Evolutionary conservation across 2,329 filamentous ascomycete species (phyloP), one percentile per base, ranked within the genome.

Genomic region (Cercospora zeae-maydis): DNA sequence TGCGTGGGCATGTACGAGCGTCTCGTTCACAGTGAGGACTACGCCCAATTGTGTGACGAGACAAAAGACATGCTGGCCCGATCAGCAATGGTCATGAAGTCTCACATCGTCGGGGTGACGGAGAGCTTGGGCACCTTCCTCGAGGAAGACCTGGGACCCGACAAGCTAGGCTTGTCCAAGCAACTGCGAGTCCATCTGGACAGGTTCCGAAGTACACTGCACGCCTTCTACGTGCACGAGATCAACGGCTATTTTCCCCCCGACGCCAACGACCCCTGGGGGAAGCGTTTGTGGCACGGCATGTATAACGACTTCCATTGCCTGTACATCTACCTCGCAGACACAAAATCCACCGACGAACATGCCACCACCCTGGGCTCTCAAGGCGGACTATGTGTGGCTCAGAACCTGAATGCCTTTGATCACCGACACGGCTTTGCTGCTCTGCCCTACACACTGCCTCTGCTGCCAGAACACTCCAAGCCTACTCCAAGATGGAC

Each of bases 1-100:
- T 92, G 90, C 71, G 88, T 89, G 36, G 91, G 90, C 47, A 92
- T 93, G 90, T 84, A 83, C 63, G 84, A 89, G 19, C 78, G 79
- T 27, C 65, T 93, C 4, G 78, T 80, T 42, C 71, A 76, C 5
- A 84, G 82, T 67, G 73, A 81, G 1, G 89, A 90, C 65, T 90
- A 86, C 64, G 78, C 83, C 73, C 87, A 88, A 78, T 69, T 83
- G 76, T 57, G 57, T 27, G 27, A 64, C 5, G 59, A 80, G 1
- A 87, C 88, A 1, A 86, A 85, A 65, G 84, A 84, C n/a, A 80
- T 91, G 6, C 84, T 93, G 31, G 85, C 83, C 14, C 80, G 83
- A 51, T 83, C 86, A 2, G 83, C 83, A 52, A 72, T 84, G 3
- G 88, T 91, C 66, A 86, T 92, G 81, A 85, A 91, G 59, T 70